Evolutionary conservation across 108 stramenopile genomes (phyloP), one percentile per base, ranked within the genome.

Genomic region (Cyclotella sp.): DNA sequence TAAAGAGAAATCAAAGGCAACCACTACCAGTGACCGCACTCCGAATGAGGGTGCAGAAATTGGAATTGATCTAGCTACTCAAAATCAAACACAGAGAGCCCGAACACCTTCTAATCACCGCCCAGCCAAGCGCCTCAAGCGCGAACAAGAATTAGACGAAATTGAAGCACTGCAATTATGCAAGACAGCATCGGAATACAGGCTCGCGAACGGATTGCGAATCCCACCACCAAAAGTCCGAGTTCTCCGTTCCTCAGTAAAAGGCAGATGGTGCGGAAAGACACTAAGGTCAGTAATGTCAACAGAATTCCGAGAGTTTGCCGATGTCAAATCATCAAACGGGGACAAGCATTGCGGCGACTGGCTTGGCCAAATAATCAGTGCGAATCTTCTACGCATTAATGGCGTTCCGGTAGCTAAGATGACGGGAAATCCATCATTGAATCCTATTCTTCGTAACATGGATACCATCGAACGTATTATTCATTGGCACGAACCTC

Each of bases 401-500:
- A 93, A 95, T 61, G 88, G 70, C n/a, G 45, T 65, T 3, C 70
- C 83, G 3, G 54, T 86, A 5, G n/a, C 49, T 3, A 69, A 72
- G 49, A 68, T 74, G 21, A 3, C 18, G 9, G 71, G 70, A 0
- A 79, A 72, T 26, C n/a, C 51, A 14, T 14, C 26, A 30, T 27
- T 21, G 40, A 80, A 75, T 19, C 27, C 62, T 47, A 15, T 75
- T 30, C 85, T 91, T n/a, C 88, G 76, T 68, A 92, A 89, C 41
- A 87, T 85, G 82, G 90, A 91, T 70, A 82, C 77, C 10, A 79
- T 95, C 22, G 71, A 76, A 62, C 84, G 91, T 0, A 80, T 90
- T 13, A 60, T 81, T n/a, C 89, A 93, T 61, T 92, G 91, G 91
- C 91, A 95, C 64, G 94, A 95, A 66, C 90, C 94, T 49, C 94